Conservation (phyloP, 768 basidiomycete species). For the Suillus americanus region DNA sequence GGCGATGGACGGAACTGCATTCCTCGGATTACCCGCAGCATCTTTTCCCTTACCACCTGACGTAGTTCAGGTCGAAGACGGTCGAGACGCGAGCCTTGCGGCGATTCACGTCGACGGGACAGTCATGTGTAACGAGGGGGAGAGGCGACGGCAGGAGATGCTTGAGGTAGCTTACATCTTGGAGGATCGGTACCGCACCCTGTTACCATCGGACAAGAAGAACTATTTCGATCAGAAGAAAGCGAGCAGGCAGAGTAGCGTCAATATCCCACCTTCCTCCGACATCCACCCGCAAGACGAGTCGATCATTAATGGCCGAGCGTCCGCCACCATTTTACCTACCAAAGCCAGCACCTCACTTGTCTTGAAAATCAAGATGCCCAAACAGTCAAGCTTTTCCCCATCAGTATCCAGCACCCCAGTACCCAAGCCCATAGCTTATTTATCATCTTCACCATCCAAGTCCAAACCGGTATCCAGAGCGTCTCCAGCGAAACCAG, state of each 20-base stretch:
- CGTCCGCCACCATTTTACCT: conserved; percentile 11
- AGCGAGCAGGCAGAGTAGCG: conserved; percentile 20
- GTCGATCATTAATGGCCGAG: conserved; percentile 9
- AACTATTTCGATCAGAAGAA: conserved; percentile 32
- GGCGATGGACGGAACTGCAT: conserved; percentile 69
- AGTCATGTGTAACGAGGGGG: conserved; percentile 57
- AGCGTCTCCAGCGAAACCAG: conserved; percentile 24
- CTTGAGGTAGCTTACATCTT: conserved; percentile 62
- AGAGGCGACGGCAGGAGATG: conserved; percentile 72
- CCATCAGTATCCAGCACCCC: conserved; percentile 17
- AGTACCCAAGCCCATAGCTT: conserved; percentile 12
- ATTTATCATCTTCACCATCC: conserved; percentile 6
- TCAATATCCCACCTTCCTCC: conserved; percentile 12
- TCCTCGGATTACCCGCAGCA: conserved; percentile 59
- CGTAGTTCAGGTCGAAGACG: conserved; percentile 24
- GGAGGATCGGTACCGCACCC: conserved; percentile 72
- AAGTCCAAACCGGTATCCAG: conserved; percentile 1
- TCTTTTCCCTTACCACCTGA: conserved; percentile 47
- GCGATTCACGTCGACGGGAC: conserved; percentile 38
- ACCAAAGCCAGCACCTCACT: conserved; percentile 26
- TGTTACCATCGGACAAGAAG: conserved; percentile 66
- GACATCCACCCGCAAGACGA: conserved; percentile 21
- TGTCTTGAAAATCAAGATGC: conserved; percentile 35
- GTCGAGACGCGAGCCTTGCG: conserved; percentile 29
- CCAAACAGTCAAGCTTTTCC: conserved; percentile 17